phyloP scores from a whole-genome alignment of 2,329 filamentous ascomycete species.

The Dryadomyces sulphureus region DNA sequence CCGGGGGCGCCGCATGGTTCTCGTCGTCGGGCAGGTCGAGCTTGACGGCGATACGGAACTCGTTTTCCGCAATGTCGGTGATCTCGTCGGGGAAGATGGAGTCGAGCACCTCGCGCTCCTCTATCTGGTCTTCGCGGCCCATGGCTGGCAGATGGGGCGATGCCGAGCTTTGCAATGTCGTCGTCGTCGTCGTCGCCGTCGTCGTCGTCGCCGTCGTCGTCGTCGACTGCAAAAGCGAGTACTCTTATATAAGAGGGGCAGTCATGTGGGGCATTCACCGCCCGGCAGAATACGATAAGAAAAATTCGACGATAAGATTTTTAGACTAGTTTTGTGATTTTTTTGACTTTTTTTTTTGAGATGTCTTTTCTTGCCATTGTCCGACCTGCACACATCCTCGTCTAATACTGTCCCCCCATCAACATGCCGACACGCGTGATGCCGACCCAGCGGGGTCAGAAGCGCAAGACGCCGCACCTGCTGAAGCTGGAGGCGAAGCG shows the following conservation, averaged over 20 bases:
- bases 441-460: slow-evolving; percentile 33
- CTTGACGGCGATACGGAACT: slow-evolving; percentile 75
- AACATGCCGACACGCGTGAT: slow-evolving; percentile 24
- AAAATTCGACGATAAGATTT: slow-evolving; percentile 5
- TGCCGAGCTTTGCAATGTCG: too few relatives aligned
- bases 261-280: slow-evolving; percentile 16
- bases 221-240: too few relatives aligned
- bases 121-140: slow-evolving; percentile 75
- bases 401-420: too few relatives aligned
- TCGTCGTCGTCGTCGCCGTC: too few relatives aligned
- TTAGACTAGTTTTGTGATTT: slow-evolving; percentile 6
- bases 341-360: slow-evolving; percentile 5
- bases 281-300: slow-evolving; percentile 15
- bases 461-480: slow-evolving; percentile 38
- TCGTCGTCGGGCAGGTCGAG: slow-evolving; percentile 57
- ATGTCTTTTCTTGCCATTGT: not conserved
- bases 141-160: too few relatives aligned
- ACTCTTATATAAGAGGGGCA: slow-evolving; percentile 2
- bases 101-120: slow-evolving; percentile 94
- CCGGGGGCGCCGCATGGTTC: too few relatives aligned
- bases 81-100: slow-evolving; percentile 98
- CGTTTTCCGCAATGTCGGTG: slow-evolving; percentile 83
- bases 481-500: slow-evolving; percentile 27
- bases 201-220: too few relatives aligned
- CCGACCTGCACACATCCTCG: not conserved